Base-by-base conservation (phyloP, 83 land plant genomes). In the Picea mariana region DNA sequence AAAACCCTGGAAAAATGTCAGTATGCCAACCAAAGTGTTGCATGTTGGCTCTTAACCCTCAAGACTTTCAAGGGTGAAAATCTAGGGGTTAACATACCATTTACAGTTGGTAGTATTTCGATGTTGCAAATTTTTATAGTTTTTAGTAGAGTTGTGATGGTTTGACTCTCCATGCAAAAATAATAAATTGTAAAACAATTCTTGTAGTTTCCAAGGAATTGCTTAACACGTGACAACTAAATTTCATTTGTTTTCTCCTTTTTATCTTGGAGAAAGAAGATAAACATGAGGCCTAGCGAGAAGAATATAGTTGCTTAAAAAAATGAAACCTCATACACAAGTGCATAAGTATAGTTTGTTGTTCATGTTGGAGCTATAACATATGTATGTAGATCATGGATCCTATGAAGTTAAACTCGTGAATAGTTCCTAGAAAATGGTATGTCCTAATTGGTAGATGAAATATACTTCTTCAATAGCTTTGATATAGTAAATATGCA, bases 401-500 rank as follows among this genome's bases (percentile, higher is more conserved):
- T n/a, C 23, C 77, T 44, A 6, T 6, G 6, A 6, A 44, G 47
- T 42, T 44, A 44, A 44, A 44, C 47, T 44, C 59, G 49, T 75
- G 76, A 72, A 23, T 40, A 38, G 44, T 72, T 47, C 76, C 76
- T 75, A 12, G 49, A 23, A 42, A 67, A 21, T n/a, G 27, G 77
- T 23, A 75, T 16, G 44, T 52, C 11, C 77, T 58, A 44, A 67
- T 38, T 27, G 12, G 27, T 75, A 11, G 26, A 47, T 4, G 26
- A 75, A 71, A 42, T 47, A 11, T 75, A 9, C 59, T 47, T 75
- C 59, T 8, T 26, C 40, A 72, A 58, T n/a, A 69, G 73, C 47
- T 69, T 13, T 69, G 47, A 69, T 5, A 34, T 40, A 5, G 4
- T 44, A 69, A 69, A 44, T 69, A 38, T 31, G 73, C 0, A n/a